phyloP scores from a whole-genome alignment of 164 flowering plant species.

The Akebia trifoliata region DNA sequence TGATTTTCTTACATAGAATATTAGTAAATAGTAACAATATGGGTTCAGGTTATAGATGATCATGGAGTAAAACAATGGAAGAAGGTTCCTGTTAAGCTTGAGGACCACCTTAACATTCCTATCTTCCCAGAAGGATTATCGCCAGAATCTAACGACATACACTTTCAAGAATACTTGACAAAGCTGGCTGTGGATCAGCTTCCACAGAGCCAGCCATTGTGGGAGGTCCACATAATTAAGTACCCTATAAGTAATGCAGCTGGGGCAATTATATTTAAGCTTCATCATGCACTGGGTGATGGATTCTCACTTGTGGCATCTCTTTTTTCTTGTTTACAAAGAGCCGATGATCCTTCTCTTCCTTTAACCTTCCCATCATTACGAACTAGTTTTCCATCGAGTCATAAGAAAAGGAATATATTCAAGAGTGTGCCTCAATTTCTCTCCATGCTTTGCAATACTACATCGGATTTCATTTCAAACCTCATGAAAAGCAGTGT shows the following conservation, averaged over 20 bases:
- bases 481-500: slow-evolving; percentile 35
- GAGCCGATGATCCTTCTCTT: slow-evolving; percentile 52
- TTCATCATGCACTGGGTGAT: slow-evolving; percentile 70
- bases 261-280: slow-evolving; percentile 42
- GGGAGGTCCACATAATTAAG: slow-evolving; percentile 56
- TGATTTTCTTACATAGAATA: too few relatives aligned
- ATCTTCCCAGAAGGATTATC: slow-evolving; percentile 32
- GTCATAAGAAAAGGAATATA: not conserved
- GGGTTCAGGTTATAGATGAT: slow-evolving; percentile 36
- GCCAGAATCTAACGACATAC: slow-evolving; percentile 29
- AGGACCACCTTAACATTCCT: slow-evolving; percentile 46
- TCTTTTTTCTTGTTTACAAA: slow-evolving; percentile 43
- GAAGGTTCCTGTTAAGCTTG: slow-evolving; percentile 40
- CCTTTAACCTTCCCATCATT: slow-evolving; percentile 47
- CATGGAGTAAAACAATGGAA: slow-evolving; percentile 50
- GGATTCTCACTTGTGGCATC: slow-evolving; percentile 67
- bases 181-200: slow-evolving; percentile 32
- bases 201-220: slow-evolving; percentile 41
- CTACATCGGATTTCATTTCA: slow-evolving; percentile 37
- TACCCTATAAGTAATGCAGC: slow-evolving; percentile 55
- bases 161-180: slow-evolving; percentile 35
- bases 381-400: not conserved
- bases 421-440: slow-evolving; percentile 12
- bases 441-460: slow-evolving; percentile 17
- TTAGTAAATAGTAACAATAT: too few relatives aligned